These are phyloP conservation scores for Mycena crocata DNA, from an alignment of 768 basidiomycete genomes.

Conservation along the genomic window DNA sequence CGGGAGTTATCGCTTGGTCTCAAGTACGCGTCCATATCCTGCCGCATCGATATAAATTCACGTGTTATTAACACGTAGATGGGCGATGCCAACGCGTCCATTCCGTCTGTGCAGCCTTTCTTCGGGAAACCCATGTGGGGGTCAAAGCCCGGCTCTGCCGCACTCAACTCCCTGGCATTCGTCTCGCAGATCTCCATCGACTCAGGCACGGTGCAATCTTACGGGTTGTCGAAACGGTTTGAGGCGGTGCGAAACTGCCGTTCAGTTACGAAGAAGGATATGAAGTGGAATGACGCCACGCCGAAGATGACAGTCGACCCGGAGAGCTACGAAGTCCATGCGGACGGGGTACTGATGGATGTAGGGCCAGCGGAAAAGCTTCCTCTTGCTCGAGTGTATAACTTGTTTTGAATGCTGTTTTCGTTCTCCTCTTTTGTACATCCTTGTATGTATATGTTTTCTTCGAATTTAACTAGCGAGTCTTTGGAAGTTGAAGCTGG, in stretches of 20 bases:
- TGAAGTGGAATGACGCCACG: slow-evolving; percentile 91
- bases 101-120: slow-evolving; percentile 94
- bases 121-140: slow-evolving; percentile 96
- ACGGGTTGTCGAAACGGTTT: slow-evolving; percentile 75
- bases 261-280: slow-evolving; percentile 82
- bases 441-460: background rate
- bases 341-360: slow-evolving; percentile 82
- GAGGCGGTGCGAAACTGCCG: slow-evolving; percentile 85
- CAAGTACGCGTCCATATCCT: slow-evolving; percentile 66
- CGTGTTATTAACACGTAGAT: slow-evolving; percentile 69
- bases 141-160: slow-evolving; percentile 77
- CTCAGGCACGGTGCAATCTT: slow-evolving; percentile 63
- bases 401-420: slow-evolving; percentile 71
- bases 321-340: slow-evolving; percentile 89
- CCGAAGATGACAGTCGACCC: slow-evolving; percentile 93
- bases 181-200: slow-evolving; percentile 80
- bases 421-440: background rate
- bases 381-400: slow-evolving; percentile 80
- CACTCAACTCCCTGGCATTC: slow-evolving; percentile 87
- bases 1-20: slow-evolving; percentile 92
- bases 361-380: slow-evolving; percentile 78
- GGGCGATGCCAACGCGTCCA: slow-evolving; percentile 97
- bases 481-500: no score
- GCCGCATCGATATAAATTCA: slow-evolving; percentile 5
- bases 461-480: no score